Evolutionary conservation across 495 filamentous ascomycete genomes (phyloP).

Genomic region (Melanomma pulvis-pyrius): DNA sequence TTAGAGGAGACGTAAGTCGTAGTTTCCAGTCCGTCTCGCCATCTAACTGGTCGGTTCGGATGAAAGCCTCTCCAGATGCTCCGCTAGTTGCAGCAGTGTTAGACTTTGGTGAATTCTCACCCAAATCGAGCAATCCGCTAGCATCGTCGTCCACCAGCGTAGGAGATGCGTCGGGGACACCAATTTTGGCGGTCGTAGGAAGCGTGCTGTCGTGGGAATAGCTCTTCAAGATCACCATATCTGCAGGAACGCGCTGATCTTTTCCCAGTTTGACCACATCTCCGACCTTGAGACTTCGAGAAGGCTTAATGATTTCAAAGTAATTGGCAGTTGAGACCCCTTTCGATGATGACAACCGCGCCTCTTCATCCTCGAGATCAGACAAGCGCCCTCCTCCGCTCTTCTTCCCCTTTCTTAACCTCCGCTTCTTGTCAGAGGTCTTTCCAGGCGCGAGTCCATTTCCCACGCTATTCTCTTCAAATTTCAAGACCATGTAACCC

Average conservation of each 20-base stretch:
- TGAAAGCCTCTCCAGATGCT: constrained; percentile 83
- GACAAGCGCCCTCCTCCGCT: constrained; percentile 41
- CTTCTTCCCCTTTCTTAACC: constrained; percentile 25
- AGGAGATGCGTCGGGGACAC: constrained; percentile 39
- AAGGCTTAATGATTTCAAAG: constrained; percentile 72
- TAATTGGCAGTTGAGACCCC: constrained; percentile 50
- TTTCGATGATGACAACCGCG: constrained; percentile 44
- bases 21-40: constrained; percentile 99
- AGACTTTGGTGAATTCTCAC: not conserved
- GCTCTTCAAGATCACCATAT: constrained; percentile 90
- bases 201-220: constrained; percentile 63
- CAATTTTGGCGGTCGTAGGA: constrained; percentile 36
- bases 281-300: constrained; percentile 89
- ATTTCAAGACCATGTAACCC: constrained; percentile 76
- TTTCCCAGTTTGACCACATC: constrained; percentile 91
- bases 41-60: constrained; percentile 95
- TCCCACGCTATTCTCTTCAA: constrained; percentile 50
- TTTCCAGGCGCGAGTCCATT: constrained; percentile 29
- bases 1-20: constrained; percentile 78
- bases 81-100: constrained; percentile 16
- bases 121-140: not conserved
- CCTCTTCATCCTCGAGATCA: constrained; percentile 50
- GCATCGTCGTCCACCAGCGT: constrained; percentile 49
- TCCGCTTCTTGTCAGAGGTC: constrained; percentile 30
- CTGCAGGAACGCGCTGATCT: constrained; percentile 88